Base-by-base conservation (phyloP, 805 yeast species). In the Candida nemodendra region DNA sequence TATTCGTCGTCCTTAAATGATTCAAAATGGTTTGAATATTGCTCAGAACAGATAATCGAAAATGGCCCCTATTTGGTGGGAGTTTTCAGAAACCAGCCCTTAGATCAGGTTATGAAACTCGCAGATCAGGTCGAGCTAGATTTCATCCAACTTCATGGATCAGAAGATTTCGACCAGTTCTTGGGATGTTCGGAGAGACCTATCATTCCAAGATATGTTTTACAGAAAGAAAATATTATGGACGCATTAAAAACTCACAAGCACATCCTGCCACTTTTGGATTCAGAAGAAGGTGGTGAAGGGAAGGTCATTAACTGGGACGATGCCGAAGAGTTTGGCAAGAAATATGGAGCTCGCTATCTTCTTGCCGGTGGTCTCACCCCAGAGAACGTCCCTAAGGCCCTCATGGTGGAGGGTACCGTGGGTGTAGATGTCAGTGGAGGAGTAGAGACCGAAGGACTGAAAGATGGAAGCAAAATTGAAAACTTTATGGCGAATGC, bases 361-460 rank as follows among this genome's bases (percentile, higher is more conserved):
- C 54, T 93, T 0, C 66, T 93, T 18, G 98, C 98, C 0, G 99
- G 99, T 4, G 99, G 99, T 0, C 68, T 93, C 40, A 81, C 71
- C 0, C 87, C 93, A 0, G 79, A 71, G 1, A 93, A 90, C 51
- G 87, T 93, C 5, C 39, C 41, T 0, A 56, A 58, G 2, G 95
- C 95, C 0, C 44, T 64, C 12, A 29, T 36, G 6, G 58, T 74
- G 9, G 48, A 56, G 0, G 91, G 93, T 17, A 78, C 85, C n/a
- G 56, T 80, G 25, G 98, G 97, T 4, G 91, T 85, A 18, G 99
- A 91, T 62, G 98, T 93, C 5, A 83, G 95, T 53, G 89, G 96
- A 8, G 99, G 99, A 1, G 95, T 90, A 2, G 99, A 93, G 57
- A 78, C 82, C 0, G 56, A 77, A 29, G 95, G 95, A 2, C 59